These are phyloP conservation scores for Spizellomyces sp. DNA, from an alignment of 192 early-diverging fungal species.

Conservation along the genomic window DNA sequence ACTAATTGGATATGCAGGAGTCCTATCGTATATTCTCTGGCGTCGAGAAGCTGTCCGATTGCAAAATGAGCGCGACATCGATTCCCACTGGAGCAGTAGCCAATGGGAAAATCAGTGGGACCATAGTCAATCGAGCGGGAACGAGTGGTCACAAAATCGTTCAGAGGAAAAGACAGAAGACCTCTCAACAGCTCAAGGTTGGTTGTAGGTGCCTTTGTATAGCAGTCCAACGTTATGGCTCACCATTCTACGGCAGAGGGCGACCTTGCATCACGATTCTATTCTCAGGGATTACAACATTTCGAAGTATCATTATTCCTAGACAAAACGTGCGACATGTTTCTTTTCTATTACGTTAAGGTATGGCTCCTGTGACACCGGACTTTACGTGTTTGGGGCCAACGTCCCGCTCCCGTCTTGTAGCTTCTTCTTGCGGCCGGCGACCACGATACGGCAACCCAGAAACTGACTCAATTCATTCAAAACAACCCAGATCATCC, in stretches of 20 bases:
- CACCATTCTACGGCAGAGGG: background rate
- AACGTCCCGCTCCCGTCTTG: no score
- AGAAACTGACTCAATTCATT: slow-evolving; percentile 3
- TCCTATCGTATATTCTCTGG: slow-evolving; percentile 30
- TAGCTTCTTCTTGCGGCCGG: no score
- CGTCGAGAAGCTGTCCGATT: slow-evolving; percentile 10
- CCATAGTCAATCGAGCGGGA: background rate
- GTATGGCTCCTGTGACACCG: background rate
- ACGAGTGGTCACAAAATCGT: background rate
- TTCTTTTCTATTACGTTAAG: slow-evolving; percentile 32
- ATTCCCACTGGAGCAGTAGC: background rate
- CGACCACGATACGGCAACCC: no score
- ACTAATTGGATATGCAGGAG: slow-evolving; percentile 28
- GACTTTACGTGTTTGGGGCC: no score
- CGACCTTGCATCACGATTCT: slow-evolving; percentile 23
- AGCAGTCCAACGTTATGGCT: background rate
- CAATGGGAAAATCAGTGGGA: background rate
- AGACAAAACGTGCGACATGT: slow-evolving; percentile 19
- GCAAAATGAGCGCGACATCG: background rate
- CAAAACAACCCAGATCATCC: slow-evolving; percentile 1
- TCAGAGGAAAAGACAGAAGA: background rate
- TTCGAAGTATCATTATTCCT: slow-evolving; percentile 17
- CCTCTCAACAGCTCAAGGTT: background rate
- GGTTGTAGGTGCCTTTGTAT: no score
- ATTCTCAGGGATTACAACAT: slow-evolving; percentile 20